Evolutionary conservation across 2,329 filamentous ascomycete genomes (phyloP).

Genomic region (Colletotrichum orchidophilum): DNA sequence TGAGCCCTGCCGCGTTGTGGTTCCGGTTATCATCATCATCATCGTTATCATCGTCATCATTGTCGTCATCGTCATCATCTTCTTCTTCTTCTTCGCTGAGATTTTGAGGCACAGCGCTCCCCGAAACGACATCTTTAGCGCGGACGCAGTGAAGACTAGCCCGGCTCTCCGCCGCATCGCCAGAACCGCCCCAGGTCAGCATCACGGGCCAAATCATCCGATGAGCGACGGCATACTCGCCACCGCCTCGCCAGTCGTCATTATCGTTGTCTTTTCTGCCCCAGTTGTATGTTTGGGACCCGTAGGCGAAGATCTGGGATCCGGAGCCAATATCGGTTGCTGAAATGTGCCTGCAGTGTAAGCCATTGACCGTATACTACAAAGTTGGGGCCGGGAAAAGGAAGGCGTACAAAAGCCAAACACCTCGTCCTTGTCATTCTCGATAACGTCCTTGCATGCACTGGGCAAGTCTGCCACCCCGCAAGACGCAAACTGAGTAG

Average conservation of each 20-base stretch:
- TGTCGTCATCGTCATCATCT: neutral
- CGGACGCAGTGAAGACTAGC: neutral
- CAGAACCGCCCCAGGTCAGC: neutral
- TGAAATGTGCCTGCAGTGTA: neutral
- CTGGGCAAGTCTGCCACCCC: neutral
- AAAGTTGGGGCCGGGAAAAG: neutral
- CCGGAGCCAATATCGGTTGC: neutral
- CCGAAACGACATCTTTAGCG: neutral
- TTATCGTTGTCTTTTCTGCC: neutral
- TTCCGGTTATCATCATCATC: neutral
- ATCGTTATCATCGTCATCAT: neutral
- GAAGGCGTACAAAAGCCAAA: neutral
- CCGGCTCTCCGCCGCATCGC: neutral
- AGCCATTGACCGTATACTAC: neutral
- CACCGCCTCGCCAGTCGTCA: neutral
- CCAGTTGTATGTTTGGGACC: neutral
- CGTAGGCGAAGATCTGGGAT: neutral
- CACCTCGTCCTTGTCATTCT: neutral
- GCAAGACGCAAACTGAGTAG: neutral
- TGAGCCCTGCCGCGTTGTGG: neutral
- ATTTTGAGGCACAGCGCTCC: neutral
- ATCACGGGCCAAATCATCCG: neutral
- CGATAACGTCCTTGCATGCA: neutral
- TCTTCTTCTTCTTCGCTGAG: neutral
- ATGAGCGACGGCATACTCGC: neutral